Evolutionary conservation across 148 eudicot species (phyloP).

Genomic region (Vaccinium corymbosum): DNA sequence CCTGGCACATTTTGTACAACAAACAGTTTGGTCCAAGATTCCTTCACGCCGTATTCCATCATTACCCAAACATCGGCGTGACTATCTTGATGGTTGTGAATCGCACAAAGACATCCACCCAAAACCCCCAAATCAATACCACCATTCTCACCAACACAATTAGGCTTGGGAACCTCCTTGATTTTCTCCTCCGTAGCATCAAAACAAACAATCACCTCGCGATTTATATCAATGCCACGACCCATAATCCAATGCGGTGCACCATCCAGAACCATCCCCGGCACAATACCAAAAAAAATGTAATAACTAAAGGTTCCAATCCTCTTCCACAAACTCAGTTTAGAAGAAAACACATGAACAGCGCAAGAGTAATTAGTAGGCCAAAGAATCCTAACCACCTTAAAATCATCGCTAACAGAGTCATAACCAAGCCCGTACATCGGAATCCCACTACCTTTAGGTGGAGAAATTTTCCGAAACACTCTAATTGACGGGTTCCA

Average conservation of each 20-base stretch:
- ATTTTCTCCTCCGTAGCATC: too few relatives aligned
- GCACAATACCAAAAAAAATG: too few relatives aligned
- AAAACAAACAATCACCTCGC: neutral
- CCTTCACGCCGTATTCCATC: too few relatives aligned
- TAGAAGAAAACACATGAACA: conserved; percentile 6
- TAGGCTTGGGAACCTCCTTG: too few relatives aligned
- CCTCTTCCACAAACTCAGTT: neutral
- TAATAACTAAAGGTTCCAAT: too few relatives aligned
- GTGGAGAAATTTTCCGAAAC: neutral
- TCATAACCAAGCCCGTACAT: neutral
- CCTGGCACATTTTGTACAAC: neutral
- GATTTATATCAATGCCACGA: neutral
- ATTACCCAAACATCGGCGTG: too few relatives aligned
- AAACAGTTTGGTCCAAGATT: too few relatives aligned
- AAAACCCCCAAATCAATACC: too few relatives aligned
- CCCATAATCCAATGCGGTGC: neutral
- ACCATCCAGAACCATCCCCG: conserved; percentile 3
- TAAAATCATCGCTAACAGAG: conserved; percentile 8
- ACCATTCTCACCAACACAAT: too few relatives aligned
- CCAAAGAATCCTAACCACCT: conserved; percentile 8
- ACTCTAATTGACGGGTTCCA: conserved; percentile 3
- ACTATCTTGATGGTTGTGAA: too few relatives aligned
- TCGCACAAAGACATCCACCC: too few relatives aligned
- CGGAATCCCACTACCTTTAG: too few relatives aligned
- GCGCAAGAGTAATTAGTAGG: neutral